These are phyloP conservation scores for Eimeria zaria DNA, from an alignment of 169 alveolate genomes.

Conservation along the genomic window DNA sequence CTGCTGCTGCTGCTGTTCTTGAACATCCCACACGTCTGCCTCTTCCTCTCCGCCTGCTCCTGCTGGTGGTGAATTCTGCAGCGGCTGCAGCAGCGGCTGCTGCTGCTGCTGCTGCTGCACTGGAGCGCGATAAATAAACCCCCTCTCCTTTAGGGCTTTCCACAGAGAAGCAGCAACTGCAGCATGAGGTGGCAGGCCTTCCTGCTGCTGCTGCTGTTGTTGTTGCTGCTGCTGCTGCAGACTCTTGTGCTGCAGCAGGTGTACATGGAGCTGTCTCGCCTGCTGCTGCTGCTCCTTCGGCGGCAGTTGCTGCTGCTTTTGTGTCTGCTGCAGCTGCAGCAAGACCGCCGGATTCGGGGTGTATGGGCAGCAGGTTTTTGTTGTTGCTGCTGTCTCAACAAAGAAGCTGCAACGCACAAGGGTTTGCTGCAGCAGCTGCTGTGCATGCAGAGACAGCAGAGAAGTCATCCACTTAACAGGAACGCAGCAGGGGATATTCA, in stretches of 20 bases:
- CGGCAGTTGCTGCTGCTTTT: not conserved
- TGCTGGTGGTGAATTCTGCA: not conserved
- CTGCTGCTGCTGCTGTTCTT: conserved; percentile 22
- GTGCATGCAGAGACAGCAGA: conserved; percentile 7
- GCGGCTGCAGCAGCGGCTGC: conserved; percentile 11
- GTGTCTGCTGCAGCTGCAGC: conserved; percentile 19
- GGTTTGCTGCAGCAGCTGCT: conserved; percentile 65
- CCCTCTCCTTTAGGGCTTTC: conserved; percentile 9
- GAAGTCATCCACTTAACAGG: conserved; percentile 8
- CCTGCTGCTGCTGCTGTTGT: conserved; percentile 13
- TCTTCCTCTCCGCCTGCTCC: conserved; percentile 32
- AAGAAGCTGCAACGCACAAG: not conserved
- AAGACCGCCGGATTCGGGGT: conserved; percentile 7
- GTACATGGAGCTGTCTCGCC: not conserved
- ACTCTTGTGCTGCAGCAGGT: not conserved
- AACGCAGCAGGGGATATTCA: conserved; percentile 54
- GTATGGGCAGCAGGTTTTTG: conserved; percentile 28
- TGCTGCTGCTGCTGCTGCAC: conserved; percentile 7
- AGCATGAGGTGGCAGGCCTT: conserved; percentile 18
- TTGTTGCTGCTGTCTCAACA: conserved; percentile 36
- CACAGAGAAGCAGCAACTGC: conserved; percentile 45
- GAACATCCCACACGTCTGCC: conserved; percentile 48
- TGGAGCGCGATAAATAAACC: conserved; percentile 26
- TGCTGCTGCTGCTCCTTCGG: conserved; percentile 6
- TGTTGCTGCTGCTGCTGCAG: conserved; percentile 13